A percentile compares a stretch with the other conserved stretches of the same genome.
These are phyloP conservation scores for Kluyveromyces siamensis DNA, from an alignment of 805 yeast species.

Conservation along the genomic window DNA sequence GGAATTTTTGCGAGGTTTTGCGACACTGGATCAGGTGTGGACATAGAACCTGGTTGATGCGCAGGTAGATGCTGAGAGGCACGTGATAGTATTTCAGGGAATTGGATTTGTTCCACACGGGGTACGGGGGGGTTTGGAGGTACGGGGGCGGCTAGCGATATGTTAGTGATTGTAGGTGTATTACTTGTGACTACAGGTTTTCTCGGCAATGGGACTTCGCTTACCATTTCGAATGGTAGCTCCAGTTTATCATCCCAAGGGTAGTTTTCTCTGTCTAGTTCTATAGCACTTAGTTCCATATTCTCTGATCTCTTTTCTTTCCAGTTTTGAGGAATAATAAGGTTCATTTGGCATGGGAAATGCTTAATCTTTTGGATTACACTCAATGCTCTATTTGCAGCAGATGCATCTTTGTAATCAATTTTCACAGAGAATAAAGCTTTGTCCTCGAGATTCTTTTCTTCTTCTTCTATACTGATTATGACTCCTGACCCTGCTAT, in stretches of 20 bases:
- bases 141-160: neutral
- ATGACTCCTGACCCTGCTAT: conserved; percentile 68
- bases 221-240: conserved; percentile 28
- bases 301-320: conserved; percentile 7
- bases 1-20: conserved; percentile 54
- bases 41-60: conserved; percentile 36
- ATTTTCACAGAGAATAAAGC: conserved; percentile 35
- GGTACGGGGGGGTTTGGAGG: neutral
- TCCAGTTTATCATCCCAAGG: conserved; percentile 26
- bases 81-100: conserved; percentile 41
- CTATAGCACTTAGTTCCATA: conserved; percentile 7
- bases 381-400: conserved; percentile 21
- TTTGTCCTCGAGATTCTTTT: conserved; percentile 33
- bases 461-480: conserved; percentile 39
- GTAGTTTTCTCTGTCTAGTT: conserved; percentile 22
- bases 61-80: conserved; percentile 52
- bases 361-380: conserved; percentile 18
- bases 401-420: conserved; percentile 19
- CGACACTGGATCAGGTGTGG: conserved; percentile 45
- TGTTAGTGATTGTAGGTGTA: conserved; percentile 3
- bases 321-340: conserved; percentile 19
- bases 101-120: conserved; percentile 6
- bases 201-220: conserved; percentile 26
- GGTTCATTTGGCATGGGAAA: conserved; percentile 21
- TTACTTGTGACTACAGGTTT: conserved; percentile 14